Conservation (phyloP, 495 filamentous ascomycete species). For the Neurospora sp. region DNA sequence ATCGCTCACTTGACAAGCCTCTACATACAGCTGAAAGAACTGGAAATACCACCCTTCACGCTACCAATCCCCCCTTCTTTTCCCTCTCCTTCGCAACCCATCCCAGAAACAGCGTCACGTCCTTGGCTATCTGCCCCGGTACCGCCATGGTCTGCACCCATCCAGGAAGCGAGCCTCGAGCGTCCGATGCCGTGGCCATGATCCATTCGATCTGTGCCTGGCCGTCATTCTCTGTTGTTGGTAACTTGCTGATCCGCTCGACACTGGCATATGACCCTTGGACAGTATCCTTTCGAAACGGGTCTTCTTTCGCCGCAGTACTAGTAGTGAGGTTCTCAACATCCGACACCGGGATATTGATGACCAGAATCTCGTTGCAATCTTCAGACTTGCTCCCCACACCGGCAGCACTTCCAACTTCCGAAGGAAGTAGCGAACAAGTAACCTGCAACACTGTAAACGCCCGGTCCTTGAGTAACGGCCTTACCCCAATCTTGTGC, state of each 20-base stretch:
- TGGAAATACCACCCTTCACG: neutral
- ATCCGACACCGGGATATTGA: constrained; percentile 43
- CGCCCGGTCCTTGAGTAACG: constrained; percentile 41
- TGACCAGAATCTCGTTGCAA: constrained; percentile 38
- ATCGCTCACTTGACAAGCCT: neutral
- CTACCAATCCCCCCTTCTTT: neutral
- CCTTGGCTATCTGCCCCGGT: constrained; percentile 55
- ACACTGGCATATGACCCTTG: constrained; percentile 50
- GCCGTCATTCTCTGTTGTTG: neutral
- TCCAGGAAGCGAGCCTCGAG: constrained; percentile 52
- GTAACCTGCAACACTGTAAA: constrained; percentile 45
- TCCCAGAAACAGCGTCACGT: constrained; percentile 57
- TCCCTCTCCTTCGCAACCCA: constrained; percentile 44
- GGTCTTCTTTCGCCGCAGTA: constrained; percentile 14
- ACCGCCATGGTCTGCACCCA: constrained; percentile 60
- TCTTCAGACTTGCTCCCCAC: constrained; percentile 1
- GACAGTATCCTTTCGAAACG: constrained; percentile 25
- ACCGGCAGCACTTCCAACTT: neutral
- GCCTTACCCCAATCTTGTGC: constrained; percentile 34
- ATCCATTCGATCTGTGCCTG: constrained; percentile 47
- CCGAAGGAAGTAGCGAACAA: constrained; percentile 4
- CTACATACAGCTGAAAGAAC: neutral
- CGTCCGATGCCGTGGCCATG: constrained; percentile 63
- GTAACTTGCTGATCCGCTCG: constrained; percentile 42
- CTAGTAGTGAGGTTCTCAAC: constrained; percentile 12